Evolutionary conservation across 176 grass and related monocot species (phyloP).

Genomic region (Panicum miliaceum): DNA sequence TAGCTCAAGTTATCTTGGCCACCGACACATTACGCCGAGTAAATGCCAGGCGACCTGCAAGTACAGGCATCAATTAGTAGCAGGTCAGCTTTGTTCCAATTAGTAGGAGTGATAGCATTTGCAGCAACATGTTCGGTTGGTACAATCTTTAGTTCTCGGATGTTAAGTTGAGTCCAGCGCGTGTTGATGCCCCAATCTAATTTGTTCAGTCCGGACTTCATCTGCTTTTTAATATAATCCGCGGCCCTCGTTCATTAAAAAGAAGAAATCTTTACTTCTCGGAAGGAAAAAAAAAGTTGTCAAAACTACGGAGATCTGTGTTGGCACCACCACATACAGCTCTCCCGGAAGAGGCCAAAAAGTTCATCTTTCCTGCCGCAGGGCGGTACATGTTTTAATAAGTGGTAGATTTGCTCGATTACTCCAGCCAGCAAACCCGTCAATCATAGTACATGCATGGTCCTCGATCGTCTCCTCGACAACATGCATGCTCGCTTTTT

Average conservation of each 20-base stretch:
- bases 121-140: no score
- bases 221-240: no score
- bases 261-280: no score
- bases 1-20: background rate
- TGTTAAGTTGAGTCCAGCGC: no score
- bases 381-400: background rate
- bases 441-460: conserved; percentile 24
- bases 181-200: no score
- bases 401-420: background rate
- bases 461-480: background rate
- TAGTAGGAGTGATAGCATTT: no score
- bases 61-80: no score
- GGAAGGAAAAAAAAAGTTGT: no score
- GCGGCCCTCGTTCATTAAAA: no score
- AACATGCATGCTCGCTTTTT: background rate
- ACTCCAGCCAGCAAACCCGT: conserved; percentile 22
- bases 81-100: no score
- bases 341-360: conserved; percentile 30
- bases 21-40: conserved; percentile 12
- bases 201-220: no score
- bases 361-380: background rate
- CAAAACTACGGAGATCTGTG: background rate
- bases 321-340: background rate
- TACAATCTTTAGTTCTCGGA: background rate
- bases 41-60: background rate